Evolutionary conservation across 2,329 filamentous ascomycete genomes (phyloP).

Genomic region (Fusarium bactridioides): DNA sequence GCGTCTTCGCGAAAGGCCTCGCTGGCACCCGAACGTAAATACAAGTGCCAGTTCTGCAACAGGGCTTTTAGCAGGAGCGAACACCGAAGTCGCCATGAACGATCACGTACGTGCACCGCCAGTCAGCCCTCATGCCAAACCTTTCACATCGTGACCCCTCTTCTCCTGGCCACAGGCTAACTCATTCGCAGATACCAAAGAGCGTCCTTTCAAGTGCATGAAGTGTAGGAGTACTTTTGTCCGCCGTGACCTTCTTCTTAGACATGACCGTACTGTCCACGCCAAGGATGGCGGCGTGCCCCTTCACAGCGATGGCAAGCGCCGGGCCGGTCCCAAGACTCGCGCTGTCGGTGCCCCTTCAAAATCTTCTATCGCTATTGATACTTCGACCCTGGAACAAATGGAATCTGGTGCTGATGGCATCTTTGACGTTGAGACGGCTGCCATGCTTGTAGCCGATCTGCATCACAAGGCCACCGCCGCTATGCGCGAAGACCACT

Average conservation of each 20-base stretch:
- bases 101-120: conserved; percentile 85
- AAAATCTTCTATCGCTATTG: conserved; percentile 80
- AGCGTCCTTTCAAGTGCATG: conserved; percentile 97
- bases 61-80: conserved; percentile 97
- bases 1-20: conserved; percentile 78
- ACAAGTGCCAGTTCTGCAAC: conserved; percentile 99
- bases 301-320: conserved; percentile 92
- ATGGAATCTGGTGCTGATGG: conserved; percentile 90
- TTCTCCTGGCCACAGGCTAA: conserved; percentile 38
- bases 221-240: conserved; percentile 99
- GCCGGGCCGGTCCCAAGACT: conserved; percentile 76
- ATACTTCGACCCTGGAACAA: conserved; percentile 87
- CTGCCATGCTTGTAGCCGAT: conserved; percentile 98
- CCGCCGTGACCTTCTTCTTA: conserved; percentile 91
- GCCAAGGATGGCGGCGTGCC: conserved; percentile 96
- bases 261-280: conserved; percentile 97
- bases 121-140: conserved; percentile 7
- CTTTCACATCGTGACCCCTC: conserved; percentile 14
- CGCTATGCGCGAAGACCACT: conserved; percentile 68
- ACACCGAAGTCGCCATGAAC: conserved; percentile 94
- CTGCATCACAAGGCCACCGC: conserved; percentile 93
- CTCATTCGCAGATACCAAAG: conserved; percentile 82
- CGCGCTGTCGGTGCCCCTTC: conserved; percentile 69
- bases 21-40: conserved; percentile 91
- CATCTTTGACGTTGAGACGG: conserved; percentile 95